Conservation (phyloP, 441 rosid species). For the Raphanus hybrid region DNA sequence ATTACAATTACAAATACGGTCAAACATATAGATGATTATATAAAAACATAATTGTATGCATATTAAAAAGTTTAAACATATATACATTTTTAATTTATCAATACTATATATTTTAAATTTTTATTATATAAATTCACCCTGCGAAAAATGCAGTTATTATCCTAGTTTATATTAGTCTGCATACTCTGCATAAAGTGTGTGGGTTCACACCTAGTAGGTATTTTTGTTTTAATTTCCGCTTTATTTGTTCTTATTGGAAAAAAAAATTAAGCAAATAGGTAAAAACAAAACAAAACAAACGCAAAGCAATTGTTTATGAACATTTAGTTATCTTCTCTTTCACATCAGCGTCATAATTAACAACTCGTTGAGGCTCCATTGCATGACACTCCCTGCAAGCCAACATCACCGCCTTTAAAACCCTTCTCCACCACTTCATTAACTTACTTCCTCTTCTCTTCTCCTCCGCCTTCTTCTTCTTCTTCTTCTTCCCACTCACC, state of each 20-base stretch:
- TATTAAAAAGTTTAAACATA: too few species aligned
- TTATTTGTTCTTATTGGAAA: background rate
- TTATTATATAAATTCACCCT: too few species aligned
- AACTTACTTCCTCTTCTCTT: slow-evolving; percentile 38
- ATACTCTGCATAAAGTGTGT: background rate
- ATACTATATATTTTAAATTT: too few species aligned
- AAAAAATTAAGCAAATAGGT: background rate
- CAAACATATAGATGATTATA: too few species aligned
- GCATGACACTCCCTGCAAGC: slow-evolving; percentile 84
- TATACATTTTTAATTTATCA: too few species aligned
- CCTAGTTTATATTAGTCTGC: too few species aligned
- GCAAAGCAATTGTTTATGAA: slow-evolving; percentile 3
- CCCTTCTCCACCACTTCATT: slow-evolving; percentile 52
- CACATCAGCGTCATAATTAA: slow-evolving; percentile 20
- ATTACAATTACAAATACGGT: too few species aligned
- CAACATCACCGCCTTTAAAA: slow-evolving; percentile 57
- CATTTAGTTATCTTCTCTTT: slow-evolving; percentile 17
- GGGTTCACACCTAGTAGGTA: background rate
- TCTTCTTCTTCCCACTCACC: slow-evolving; percentile 31
- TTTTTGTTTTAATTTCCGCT: background rate
- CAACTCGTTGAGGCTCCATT: slow-evolving; percentile 64
- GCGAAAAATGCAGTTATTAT: too few species aligned
- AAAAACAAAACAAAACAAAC: background rate
- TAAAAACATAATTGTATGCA: too few species aligned
- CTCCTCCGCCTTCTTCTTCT: slow-evolving; percentile 23